phyloP scores from a whole-genome alignment of 352 stramenopile genomes.

The Peronosclerospora sorghi region DNA sequence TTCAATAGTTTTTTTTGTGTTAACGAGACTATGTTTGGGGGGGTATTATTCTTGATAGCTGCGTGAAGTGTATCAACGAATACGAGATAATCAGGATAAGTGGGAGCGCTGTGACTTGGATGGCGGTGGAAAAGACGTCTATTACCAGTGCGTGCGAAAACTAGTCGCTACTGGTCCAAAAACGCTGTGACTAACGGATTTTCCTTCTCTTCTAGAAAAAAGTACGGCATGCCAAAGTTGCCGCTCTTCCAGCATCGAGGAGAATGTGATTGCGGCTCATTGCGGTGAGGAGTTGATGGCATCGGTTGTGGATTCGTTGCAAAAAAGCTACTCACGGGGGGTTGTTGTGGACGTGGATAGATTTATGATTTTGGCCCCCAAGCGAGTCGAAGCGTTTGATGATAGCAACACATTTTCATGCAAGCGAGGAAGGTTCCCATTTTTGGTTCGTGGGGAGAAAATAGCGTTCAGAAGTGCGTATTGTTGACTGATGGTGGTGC shows the following conservation, averaged over 20 bases:
- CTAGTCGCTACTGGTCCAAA: background rate
- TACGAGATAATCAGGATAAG: conserved; percentile 37
- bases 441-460: conserved; percentile 31
- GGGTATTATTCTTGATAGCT: conserved; percentile 22
- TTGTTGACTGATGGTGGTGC: conserved; percentile 1
- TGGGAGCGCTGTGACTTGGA: conserved; percentile 44
- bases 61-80: conserved; percentile 40
- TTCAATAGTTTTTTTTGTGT: background rate
- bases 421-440: conserved; percentile 74
- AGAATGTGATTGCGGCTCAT: conserved; percentile 53
- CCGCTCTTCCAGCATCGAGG: conserved; percentile 66
- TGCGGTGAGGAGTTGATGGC: conserved; percentile 33
- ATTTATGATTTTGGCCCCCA: conserved; percentile 64
- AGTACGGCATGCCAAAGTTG: conserved; percentile 60
- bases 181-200: conserved; percentile 3
- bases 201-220: conserved; percentile 35
- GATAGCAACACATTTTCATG: conserved; percentile 74
- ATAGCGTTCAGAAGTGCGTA: background rate
- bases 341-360: conserved; percentile 15
- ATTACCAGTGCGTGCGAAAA: conserved; percentile 46
- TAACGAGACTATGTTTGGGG: conserved; percentile 2
- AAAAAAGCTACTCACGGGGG: conserved; percentile 5
- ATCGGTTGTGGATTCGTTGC: background rate
- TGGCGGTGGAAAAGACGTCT: conserved; percentile 50
- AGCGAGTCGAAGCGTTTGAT: conserved; percentile 69